Base-by-base conservation (phyloP, 805 yeast species). In the Pichia occidentalis region DNA sequence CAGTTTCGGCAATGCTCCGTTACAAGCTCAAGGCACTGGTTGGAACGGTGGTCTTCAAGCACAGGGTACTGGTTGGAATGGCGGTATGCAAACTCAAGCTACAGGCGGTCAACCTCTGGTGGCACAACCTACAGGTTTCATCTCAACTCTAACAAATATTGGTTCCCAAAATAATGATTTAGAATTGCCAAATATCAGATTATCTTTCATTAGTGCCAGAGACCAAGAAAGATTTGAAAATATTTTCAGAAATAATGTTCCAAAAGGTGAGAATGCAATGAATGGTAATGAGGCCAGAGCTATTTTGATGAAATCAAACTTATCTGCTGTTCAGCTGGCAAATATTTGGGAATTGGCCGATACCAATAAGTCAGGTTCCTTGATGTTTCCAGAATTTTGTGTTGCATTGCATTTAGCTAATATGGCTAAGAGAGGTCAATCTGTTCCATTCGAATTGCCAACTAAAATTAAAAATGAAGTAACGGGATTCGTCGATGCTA, bases 341-440 rank as follows among this genome's bases (percentile, higher is more conserved):
- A 85, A 77, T 50, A 82, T 90, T 44, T 90, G 97, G 97, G 78
- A 82, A 18, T 65, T 90, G 41, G 74, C 95, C n/a, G 97, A 90
- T 54, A 80, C 95, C 2, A 83, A 79, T 50, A 81, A 77, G 51
- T 79, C 92, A 7, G 97, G 97, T 2, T 71, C 77, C 39, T 71
- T 90, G 44, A 63, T 90, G 50, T 90, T 88, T 56, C 97, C 97
- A 2, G 97, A 90, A 59, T 90, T 90, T 67, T 95, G 95, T 12
- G 67, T 90, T 47, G 87, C 95, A 13, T 77, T 90, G 68, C 90
- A 87, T 59, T 68, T 90, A 49, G 87, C 95, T 56, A 82, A 84
- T 49, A 61, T 76, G 52, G 82, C 81, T 0, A 68, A 85, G 49
- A 77, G 75, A 50, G 95, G 95, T 25, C 87, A 84, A 48, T 65